Evolutionary conservation across 257 asterid genomes (phyloP).

Genomic region (Solanum chilense): DNA sequence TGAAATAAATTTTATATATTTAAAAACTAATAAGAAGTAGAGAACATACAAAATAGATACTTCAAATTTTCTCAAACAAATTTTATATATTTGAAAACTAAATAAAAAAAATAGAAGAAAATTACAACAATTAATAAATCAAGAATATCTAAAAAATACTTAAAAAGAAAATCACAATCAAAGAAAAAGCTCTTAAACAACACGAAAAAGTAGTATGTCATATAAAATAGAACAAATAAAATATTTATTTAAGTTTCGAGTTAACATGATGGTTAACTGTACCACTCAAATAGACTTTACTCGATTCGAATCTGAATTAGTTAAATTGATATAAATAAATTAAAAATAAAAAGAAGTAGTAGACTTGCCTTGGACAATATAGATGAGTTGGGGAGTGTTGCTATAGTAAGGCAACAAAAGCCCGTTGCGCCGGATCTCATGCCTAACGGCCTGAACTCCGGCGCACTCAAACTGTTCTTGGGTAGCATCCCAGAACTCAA

Average conservation of each 20-base stretch:
- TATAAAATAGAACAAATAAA: not conserved
- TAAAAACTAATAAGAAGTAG: not conserved
- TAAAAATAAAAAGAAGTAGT: not conserved
- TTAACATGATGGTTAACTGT: not conserved
- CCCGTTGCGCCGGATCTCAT: slow-evolving; percentile 26
- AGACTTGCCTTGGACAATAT: slow-evolving; percentile 25
- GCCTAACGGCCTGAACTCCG: slow-evolving; percentile 23
- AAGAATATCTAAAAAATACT: not conserved
- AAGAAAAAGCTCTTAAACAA: not conserved
- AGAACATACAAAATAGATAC: not conserved
- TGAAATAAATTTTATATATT: not conserved
- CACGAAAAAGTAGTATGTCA: fast-evolving
- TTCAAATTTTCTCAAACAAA: not conserved
- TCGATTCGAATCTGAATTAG: not conserved
- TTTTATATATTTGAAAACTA: not conserved
- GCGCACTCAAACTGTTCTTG: slow-evolving; percentile 33
- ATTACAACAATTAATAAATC: not conserved
- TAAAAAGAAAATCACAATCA: not conserved
- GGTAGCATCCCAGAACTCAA: slow-evolving; percentile 30
- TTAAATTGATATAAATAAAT: fast-evolving
- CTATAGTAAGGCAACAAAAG: slow-evolving; percentile 41
- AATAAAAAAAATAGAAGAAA: not conserved
- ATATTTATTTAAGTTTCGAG: not conserved
- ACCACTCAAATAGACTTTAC: not conserved
- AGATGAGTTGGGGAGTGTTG: slow-evolving; percentile 36